Conservation (phyloP, 2,329 filamentous ascomycete genomes). For the Apiospora phragmitis region DNA sequence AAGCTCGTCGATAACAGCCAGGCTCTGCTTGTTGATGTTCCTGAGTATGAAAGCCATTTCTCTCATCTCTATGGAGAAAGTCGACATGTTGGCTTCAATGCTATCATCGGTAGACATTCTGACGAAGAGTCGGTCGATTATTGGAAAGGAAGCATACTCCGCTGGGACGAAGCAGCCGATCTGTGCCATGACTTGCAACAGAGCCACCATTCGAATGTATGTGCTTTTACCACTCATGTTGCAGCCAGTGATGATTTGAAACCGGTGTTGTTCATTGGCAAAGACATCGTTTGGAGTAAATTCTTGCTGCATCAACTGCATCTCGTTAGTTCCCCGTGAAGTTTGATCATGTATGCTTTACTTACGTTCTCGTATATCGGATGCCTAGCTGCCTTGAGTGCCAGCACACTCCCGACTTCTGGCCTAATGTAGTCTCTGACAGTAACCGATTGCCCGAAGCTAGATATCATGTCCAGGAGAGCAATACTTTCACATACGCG, state of each 20-base stretch:
- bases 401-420: conserved; percentile 66
- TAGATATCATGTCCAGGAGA: conserved; percentile 80
- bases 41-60: conserved; percentile 91
- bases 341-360: neutral
- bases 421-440: conserved; percentile 63
- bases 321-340: conserved; percentile 11
- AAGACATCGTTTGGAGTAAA: conserved; percentile 93
- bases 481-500: conserved; percentile 83
- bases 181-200: conserved; percentile 91
- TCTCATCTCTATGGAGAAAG: conserved; percentile 92
- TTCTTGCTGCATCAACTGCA: conserved; percentile 59
- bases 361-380: conserved; percentile 71
- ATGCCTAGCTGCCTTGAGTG: conserved; percentile 74
- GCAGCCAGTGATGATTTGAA: conserved; percentile 92
- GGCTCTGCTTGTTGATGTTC: conserved; percentile 74
- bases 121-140: conserved; percentile 83
- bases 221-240: conserved; percentile 99
- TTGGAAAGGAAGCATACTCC: conserved; percentile 76
- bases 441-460: conserved; percentile 74
- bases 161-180: conserved; percentile 90
- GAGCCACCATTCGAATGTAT: conserved; percentile 82
- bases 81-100: conserved; percentile 88
- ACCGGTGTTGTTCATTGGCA: conserved; percentile 74
- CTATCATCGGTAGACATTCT: conserved; percentile 84
- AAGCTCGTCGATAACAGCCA: conserved; percentile 88